These are phyloP conservation scores for Tetrapisispora arboricola DNA, from an alignment of 805 yeast species.

Conservation along the genomic window DNA sequence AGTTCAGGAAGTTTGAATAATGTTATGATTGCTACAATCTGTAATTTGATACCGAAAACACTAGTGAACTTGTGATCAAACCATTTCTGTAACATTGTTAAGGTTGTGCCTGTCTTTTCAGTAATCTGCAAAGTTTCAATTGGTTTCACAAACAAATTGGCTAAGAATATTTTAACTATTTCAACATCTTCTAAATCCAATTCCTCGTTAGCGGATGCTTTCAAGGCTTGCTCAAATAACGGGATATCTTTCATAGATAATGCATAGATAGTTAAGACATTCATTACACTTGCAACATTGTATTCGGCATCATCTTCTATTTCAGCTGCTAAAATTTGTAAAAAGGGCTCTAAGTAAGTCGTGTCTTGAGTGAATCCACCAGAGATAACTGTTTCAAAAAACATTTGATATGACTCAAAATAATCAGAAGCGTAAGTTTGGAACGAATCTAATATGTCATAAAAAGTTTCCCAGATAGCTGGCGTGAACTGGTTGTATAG, in stretches of 20 bases:
- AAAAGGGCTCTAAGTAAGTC: constrained; percentile 20
- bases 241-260: constrained; percentile 27
- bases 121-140: constrained; percentile 42
- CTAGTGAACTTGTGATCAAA: constrained; percentile 45
- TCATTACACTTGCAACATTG: constrained; percentile 31
- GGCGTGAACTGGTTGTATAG: constrained; percentile 39
- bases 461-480: constrained; percentile 42
- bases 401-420: constrained; percentile 46
- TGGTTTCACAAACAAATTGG: constrained; percentile 57
- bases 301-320: constrained; percentile 29
- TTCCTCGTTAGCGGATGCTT: constrained; percentile 26
- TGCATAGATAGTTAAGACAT: constrained; percentile 24
- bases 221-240: constrained; percentile 18
- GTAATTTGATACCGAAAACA: constrained; percentile 71
- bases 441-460: constrained; percentile 41
- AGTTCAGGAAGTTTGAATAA: constrained; percentile 34
- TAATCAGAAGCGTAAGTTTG: constrained; percentile 51
- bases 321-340: constrained; percentile 20
- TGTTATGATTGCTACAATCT: constrained; percentile 54
- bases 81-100: constrained; percentile 54
- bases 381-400: constrained; percentile 44
- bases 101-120: constrained; percentile 37
- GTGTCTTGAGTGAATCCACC: constrained; percentile 38
- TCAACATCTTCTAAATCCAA: constrained; percentile 32
- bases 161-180: constrained; percentile 49